Evolutionary conservation across 2,329 filamentous ascomycete species (phyloP), one percentile per base, ranked within the genome.

Genomic region (Nemania sp.): DNA sequence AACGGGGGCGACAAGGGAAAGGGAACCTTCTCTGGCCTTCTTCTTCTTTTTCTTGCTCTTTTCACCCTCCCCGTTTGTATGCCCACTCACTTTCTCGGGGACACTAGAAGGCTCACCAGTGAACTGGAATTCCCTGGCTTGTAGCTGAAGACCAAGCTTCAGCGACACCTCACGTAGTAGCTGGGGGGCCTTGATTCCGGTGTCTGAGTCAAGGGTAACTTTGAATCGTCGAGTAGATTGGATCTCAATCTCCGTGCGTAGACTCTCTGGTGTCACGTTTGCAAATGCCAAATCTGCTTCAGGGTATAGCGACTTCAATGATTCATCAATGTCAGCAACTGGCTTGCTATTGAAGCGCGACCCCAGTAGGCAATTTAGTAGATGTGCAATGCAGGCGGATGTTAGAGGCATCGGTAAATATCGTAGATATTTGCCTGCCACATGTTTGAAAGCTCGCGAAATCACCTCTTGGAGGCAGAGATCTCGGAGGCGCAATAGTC

Each of bases 361-460:
- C 15, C 96, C 96, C 41, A 99, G 85, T 47, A 99, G 85, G 80
- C 96, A 99, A 85, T 99, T 99, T 73, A 99, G 86, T 58, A 99
- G 85, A 78, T 99, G 96, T 6, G 94, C 86, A 68, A 95, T 83
- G 78, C 92, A 95, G 67, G 92, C 85, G 56, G 93, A 87, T n/a
- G 91, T 90, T 70, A 98, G 90, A 15, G 93, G 89, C 70, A 92
- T 86, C 24, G 96, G 93, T 22, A 98, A 82, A 70, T 92, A 89
- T 71, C 92, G 90, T 69, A 99, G 85, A 79, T 97, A 92, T 74
- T 87, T 87, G 79, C 93, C 90, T 65, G 92, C 88, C 70, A 96
- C 85, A 81, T 99, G 95, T 87, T 99, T 99, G 87, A 98, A 98
- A 5, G 92, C 90, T 83, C 96, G 90, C n/a, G 93, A 88, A 72